Conservation (phyloP, 2,329 filamentous ascomycete species). For the Aspergillus fumigatiaffinis region DNA sequence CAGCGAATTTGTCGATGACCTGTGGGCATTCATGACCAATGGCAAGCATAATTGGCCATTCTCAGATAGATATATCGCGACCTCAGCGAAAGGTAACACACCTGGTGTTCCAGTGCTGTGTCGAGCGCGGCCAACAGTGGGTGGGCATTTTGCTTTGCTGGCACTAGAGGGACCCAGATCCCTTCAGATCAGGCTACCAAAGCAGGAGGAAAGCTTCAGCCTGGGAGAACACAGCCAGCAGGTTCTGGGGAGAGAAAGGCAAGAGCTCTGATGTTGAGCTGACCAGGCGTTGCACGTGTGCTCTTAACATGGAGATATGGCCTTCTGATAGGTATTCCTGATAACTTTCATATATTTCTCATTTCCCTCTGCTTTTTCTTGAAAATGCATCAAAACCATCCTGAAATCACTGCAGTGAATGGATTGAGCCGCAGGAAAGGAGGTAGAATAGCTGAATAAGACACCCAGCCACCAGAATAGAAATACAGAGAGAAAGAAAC, state of each 20-base stretch:
- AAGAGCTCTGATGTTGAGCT: slow-evolving; percentile 7
- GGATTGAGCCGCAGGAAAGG: background rate
- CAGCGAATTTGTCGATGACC: slow-evolving; percentile 36
- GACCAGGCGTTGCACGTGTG: background rate
- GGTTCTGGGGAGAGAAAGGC: slow-evolving; percentile 8
- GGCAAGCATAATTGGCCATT: slow-evolving; percentile 43
- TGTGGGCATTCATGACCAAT: slow-evolving; percentile 43
- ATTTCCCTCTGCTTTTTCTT: too few relatives aligned
- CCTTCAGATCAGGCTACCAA: slow-evolving; percentile 15
- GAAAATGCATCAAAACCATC: background rate
- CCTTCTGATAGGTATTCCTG: background rate
- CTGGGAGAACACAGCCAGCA: background rate
- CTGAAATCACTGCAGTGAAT: background rate
- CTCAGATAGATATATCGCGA: slow-evolving; percentile 40
- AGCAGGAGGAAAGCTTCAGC: background rate
- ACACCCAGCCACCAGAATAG: background rate
- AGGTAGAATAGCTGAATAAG: background rate
- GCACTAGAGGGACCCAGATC: slow-evolving; percentile 32
- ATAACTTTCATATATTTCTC: background rate
- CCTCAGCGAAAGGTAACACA: slow-evolving; percentile 25
- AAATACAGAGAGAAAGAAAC: background rate
- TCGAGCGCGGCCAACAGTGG: slow-evolving; percentile 40
- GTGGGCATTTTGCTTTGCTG: slow-evolving; percentile 42
- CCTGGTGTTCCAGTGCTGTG: slow-evolving; percentile 33
- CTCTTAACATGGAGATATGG: too few relatives aligned